Evolutionary conservation across 371 early-diverging fungal species (phyloP).

Genomic region (Mucor indicus): DNA sequence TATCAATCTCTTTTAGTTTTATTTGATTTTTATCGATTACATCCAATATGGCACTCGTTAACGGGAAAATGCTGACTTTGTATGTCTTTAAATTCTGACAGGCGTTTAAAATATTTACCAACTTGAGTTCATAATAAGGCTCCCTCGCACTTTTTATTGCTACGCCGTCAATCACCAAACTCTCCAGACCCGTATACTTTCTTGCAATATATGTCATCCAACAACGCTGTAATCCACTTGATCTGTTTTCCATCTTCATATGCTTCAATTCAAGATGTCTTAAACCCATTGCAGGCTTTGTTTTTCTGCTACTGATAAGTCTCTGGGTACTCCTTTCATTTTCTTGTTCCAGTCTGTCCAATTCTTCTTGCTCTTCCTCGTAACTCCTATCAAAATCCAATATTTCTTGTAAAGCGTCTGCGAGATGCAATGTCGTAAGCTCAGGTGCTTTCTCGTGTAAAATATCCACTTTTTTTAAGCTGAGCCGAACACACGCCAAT

Average conservation of each 20-base stretch:
- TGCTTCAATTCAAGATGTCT: neutral
- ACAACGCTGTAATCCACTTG: neutral
- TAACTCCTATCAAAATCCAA: too few species aligned
- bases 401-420: too few species aligned
- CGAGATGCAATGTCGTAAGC: neutral
- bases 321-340: too few species aligned
- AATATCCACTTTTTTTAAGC: neutral
- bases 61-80: neutral
- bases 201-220: slow-evolving; percentile 2
- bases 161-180: neutral
- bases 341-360: too few species aligned
- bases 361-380: too few species aligned
- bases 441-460: neutral
- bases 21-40: neutral
- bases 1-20: neutral
- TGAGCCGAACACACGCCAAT: neutral
- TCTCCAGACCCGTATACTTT: neutral
- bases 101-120: neutral
- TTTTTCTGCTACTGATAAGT: neutral
- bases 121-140: neutral
- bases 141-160: neutral
- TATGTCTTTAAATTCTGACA: neutral
- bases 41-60: neutral
- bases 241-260: neutral
- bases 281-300: neutral